phyloP scores from a whole-genome alignment of 1,284 basidiomycete species.

The Porogramme epimiltina region DNA sequence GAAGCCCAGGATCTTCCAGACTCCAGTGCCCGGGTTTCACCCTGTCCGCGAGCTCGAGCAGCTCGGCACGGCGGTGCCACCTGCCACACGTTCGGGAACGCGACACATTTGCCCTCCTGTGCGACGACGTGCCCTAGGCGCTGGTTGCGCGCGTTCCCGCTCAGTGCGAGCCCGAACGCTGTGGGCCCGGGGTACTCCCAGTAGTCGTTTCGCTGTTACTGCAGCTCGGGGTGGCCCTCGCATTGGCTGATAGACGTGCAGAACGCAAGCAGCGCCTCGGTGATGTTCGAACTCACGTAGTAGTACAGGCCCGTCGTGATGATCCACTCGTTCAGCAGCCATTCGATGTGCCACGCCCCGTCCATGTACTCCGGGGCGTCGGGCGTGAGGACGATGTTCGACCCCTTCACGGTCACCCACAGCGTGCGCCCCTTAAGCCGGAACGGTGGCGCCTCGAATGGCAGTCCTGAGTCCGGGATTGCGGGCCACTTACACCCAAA shows the following conservation, averaged over 20 bases:
- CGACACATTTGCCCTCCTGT: constrained; percentile 26
- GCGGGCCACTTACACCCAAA: constrained; percentile 3
- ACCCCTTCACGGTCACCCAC: constrained; percentile 8
- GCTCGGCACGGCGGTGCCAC: constrained; percentile 38
- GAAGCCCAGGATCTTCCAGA: constrained; percentile 36
- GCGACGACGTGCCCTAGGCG: constrained; percentile 26
- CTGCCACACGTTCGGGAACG: constrained; percentile 37
- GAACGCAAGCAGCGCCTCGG: not conserved
- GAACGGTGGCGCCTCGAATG: not conserved
- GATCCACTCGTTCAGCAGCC: constrained; percentile 48
- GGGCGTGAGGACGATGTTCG: not conserved
- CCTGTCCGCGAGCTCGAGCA: constrained; percentile 32
- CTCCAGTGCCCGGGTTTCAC: constrained; percentile 33
- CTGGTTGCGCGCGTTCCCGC: constrained; percentile 11
- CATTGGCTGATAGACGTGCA: not conserved
- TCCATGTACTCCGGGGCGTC: not conserved
- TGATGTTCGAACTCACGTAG: constrained; percentile 19
- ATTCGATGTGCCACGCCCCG: constrained; percentile 33
- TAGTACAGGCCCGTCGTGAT: constrained; percentile 30
- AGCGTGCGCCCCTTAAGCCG: not conserved
- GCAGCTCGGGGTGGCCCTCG: not conserved
- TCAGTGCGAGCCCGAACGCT: constrained; percentile 4
- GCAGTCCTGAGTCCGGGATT: constrained; percentile 5
- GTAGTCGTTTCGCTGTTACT: constrained; percentile 1
- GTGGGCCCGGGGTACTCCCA: not conserved